Evolutionary conservation across 2,329 filamentous ascomycete genomes (phyloP).

Genomic region (Scytalidium lignicola): DNA sequence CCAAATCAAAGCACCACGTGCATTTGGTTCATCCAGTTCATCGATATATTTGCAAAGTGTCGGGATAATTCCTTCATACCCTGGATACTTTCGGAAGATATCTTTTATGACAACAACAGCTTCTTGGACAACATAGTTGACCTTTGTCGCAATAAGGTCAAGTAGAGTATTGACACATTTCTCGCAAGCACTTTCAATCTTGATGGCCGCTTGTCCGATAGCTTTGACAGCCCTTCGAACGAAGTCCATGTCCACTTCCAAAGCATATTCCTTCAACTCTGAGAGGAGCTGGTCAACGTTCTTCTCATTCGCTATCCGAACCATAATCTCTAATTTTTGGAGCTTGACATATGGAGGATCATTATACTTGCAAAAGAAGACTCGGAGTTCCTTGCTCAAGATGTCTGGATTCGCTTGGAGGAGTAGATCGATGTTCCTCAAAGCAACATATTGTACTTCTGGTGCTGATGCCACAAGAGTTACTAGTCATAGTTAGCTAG

Average conservation of each 20-base stretch:
- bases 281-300: slow-evolving; percentile 93
- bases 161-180: slow-evolving; percentile 92
- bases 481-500: slow-evolving; percentile 46
- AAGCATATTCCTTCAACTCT: slow-evolving; percentile 93
- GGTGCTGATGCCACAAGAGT: slow-evolving; percentile 92
- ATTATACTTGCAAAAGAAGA: slow-evolving; percentile 99
- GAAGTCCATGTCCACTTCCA: slow-evolving; percentile 99
- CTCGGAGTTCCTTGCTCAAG: slow-evolving; percentile 90
- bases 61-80: slow-evolving; percentile 96
- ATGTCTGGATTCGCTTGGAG: slow-evolving; percentile 96
- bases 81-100: slow-evolving; percentile 94
- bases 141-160: slow-evolving; percentile 93
- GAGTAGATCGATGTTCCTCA: slow-evolving; percentile 92
- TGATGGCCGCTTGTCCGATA: slow-evolving; percentile 97
- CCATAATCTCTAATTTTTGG: slow-evolving; percentile 98
- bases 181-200: slow-evolving; percentile 91
- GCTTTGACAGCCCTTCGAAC: slow-evolving; percentile 90
- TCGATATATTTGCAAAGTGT: slow-evolving; percentile 96
- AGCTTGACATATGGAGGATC: slow-evolving; percentile 97
- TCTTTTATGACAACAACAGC: slow-evolving; percentile 99
- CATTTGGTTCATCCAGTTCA: slow-evolving; percentile 90
- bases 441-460: slow-evolving; percentile 95
- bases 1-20: slow-evolving; percentile 90
- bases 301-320: slow-evolving; percentile 94
- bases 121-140: slow-evolving; percentile 98